A percentile compares a stretch with the other conserved stretches of the same genome.
These are phyloP conservation scores for Xerocomus spinulosus DNA, from an alignment of 768 basidiomycete species.

Conservation along the genomic window DNA sequence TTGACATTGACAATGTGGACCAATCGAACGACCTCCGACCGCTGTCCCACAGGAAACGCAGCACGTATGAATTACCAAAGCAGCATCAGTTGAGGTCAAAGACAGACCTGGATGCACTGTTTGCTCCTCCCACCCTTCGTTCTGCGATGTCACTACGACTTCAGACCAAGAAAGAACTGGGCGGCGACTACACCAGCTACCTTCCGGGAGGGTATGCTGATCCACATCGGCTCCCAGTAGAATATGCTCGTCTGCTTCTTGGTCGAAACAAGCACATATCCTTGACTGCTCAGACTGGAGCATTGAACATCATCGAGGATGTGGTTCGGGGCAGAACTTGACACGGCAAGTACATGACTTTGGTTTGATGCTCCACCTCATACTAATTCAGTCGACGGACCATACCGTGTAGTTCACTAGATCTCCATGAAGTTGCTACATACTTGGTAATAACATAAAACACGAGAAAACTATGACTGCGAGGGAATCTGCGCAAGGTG, in stretches of 20 bases:
- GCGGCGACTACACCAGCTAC: conserved; percentile 51
- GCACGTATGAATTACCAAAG: not conserved
- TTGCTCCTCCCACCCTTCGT: conserved; percentile 4
- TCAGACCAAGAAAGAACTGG: conserved; percentile 35
- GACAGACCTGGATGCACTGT: conserved; percentile 21
- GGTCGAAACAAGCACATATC: conserved; percentile 41
- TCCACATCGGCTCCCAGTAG: conserved; percentile 34
- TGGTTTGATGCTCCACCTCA: not conserved
- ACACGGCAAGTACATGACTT: conserved; percentile 11
- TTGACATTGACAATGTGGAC: conserved; percentile 11
- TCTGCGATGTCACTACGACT: conserved; percentile 16
- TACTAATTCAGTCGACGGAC: conserved; percentile 1
- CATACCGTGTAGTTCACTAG: conserved; percentile 11
- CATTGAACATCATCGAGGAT: conserved; percentile 36
- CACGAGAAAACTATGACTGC: conserved; percentile 16
- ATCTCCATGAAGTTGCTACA: conserved; percentile 1
- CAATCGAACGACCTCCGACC: not conserved
- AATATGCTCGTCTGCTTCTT: conserved; percentile 41
- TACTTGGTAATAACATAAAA: conserved; percentile 22
- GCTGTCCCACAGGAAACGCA: conserved; percentile 4
- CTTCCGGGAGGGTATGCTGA: conserved; percentile 28
- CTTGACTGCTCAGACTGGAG: conserved; percentile 36
- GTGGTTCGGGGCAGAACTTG: conserved; percentile 7
- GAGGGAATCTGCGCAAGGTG: conserved; percentile 4
- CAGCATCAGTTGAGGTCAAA: conserved; percentile 20